Percentiles rank a stretch among this genome's conserved stretches.
phyloP scores from a whole-genome alignment of 768 basidiomycete species.

The Tricholoma furcatifolium region DNA sequence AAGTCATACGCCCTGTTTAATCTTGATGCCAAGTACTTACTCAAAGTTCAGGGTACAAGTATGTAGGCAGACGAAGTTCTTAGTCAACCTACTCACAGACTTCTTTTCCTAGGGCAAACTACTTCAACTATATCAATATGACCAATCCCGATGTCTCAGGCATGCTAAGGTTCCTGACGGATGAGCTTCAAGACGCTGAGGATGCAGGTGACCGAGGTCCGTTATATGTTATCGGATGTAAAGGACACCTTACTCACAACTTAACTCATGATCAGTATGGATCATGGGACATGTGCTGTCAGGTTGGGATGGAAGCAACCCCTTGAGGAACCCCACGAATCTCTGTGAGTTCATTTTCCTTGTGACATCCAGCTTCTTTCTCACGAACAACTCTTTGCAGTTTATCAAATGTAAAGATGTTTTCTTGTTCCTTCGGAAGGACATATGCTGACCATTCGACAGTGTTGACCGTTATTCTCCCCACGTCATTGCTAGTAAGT shows the following conservation, averaged over 20 bases:
- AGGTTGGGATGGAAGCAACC: constrained; percentile 74
- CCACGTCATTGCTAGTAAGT: constrained; percentile 73
- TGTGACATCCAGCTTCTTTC: not conserved
- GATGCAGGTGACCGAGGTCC: constrained; percentile 70
- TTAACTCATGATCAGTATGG: constrained; percentile 33
- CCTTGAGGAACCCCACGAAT: constrained; percentile 63
- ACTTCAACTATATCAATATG: constrained; percentile 77
- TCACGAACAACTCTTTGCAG: constrained; percentile 11
- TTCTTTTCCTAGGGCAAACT: constrained; percentile 49
- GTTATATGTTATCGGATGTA: not conserved
- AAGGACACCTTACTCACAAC: not conserved
- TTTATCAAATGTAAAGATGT: constrained; percentile 38
- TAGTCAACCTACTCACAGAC: not conserved
- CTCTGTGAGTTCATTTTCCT: constrained; percentile 46
- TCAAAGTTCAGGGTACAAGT: constrained; percentile 33
- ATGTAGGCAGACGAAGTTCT: not conserved
- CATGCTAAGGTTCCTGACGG: constrained; percentile 75
- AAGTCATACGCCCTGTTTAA: constrained; percentile 22
- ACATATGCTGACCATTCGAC: constrained; percentile 2
- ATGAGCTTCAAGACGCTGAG: constrained; percentile 77
- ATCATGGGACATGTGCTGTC: constrained; percentile 56
- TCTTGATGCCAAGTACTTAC: not conserved
- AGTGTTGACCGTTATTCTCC: constrained; percentile 79
- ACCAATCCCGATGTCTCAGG: constrained; percentile 68
- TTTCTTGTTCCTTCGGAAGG: constrained; percentile 7